These are phyloP conservation scores for Epichloe uncinata DNA, from an alignment of 2,329 filamentous ascomycete genomes.

Conservation along the genomic window DNA sequence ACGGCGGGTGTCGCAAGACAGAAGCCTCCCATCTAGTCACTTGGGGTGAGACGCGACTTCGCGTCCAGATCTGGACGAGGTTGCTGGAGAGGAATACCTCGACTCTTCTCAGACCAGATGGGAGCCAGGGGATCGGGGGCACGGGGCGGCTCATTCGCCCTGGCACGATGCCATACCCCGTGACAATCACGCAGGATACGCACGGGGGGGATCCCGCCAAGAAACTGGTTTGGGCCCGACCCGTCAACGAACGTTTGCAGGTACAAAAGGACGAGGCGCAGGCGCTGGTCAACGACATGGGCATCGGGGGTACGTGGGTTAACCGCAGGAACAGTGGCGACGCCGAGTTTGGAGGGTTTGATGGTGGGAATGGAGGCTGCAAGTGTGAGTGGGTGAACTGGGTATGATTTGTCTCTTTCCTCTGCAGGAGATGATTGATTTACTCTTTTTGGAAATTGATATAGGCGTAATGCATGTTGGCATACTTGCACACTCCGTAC, in stretches of 20 bases:
- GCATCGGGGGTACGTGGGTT: slow-evolving; percentile 36
- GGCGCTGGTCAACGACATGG: slow-evolving; percentile 36
- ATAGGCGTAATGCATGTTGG: not conserved
- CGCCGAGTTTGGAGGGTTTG: slow-evolving; percentile 41
- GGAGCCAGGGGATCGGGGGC: slow-evolving; percentile 14
- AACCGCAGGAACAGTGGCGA: slow-evolving; percentile 35
- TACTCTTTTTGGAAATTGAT: not conserved
- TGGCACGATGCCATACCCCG: slow-evolving; percentile 50
- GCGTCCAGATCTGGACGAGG: slow-evolving; percentile 54
- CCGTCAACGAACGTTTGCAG: slow-evolving; percentile 31
- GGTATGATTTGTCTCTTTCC: slow-evolving; percentile 7
- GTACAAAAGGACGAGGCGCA: slow-evolving; percentile 30
- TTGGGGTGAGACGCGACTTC: slow-evolving; percentile 46
- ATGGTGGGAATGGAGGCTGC: slow-evolving; percentile 51
- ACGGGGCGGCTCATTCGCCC: slow-evolving; percentile 27
- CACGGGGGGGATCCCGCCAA: slow-evolving; percentile 38
- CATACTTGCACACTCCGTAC: not conserved
- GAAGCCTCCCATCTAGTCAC: slow-evolving; percentile 44
- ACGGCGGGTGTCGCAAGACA: slow-evolving; percentile 39
- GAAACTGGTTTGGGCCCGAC: slow-evolving; percentile 43
- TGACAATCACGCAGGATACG: slow-evolving; percentile 47
- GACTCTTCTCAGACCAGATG: slow-evolving; percentile 20
- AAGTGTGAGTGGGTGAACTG: slow-evolving; percentile 49
- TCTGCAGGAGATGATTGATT: not conserved
- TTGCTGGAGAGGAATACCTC: slow-evolving; percentile 30